Base-by-base conservation (phyloP, 2,329 filamentous ascomycete species). In the Aspergillus thermomutatus region DNA sequence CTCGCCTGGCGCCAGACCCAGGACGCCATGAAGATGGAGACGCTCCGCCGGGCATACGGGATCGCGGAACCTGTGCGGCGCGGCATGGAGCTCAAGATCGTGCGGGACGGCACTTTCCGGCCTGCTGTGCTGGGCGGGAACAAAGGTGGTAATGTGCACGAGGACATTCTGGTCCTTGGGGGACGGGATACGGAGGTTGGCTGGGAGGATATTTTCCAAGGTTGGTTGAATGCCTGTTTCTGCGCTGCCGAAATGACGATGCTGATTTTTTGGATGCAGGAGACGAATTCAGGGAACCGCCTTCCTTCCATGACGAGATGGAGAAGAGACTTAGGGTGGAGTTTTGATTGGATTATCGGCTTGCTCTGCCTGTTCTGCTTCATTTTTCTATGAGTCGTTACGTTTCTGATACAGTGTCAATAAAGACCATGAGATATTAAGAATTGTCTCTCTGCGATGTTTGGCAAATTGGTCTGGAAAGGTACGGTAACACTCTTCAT, bases 51-150 rank as follows among this genome's bases (percentile, higher is more conserved):
- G 64, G 87, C 91, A 49, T 97, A 92, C 75, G 94, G 94, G 63
- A 88, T 97, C 68, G 91, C 90, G 26, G 94, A 97, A 83, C 94
- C 94, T 3, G 87, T 97, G 68, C 87, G 92, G 56, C 86, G 93
- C 54, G 90, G 88, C 60, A 97, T 99, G 94, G 94, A 99, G 81
- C 82, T 96, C 74, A 90, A 91, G 84, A 93, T 96, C 72, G 87
- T 90, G 19, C 80, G 85, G 60, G 86, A 88, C 59, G 88, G 91
- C 19, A 73, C 70, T 75, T 96, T 92, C 88, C 83, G 86, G 68
- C 91, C 91, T 50, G 79, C 85, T 66, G 86, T 84, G 48, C 79
- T 96, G 55, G 83, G 85, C 47, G 85, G 87, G 46, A 52, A 79
- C 70, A 65, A 75, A 61, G 66, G 80, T 49, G 82, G 84, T 10